Evolutionary conservation across 2,329 filamentous ascomycete species (phyloP), one percentile per base, ranked within the genome.

Genomic region (Penicillium sp.): DNA sequence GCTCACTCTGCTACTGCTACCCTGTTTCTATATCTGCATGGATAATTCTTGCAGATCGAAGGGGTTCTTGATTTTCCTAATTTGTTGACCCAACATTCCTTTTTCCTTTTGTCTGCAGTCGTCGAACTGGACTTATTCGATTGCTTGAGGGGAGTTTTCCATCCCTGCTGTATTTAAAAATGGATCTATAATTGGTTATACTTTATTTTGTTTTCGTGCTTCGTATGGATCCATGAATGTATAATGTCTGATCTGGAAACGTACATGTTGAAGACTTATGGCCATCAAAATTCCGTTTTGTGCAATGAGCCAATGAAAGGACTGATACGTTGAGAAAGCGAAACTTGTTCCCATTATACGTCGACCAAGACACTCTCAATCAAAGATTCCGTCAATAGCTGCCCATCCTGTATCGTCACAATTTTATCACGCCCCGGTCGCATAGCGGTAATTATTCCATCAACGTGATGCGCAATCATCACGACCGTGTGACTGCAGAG

Each of bases 71-170:
- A 4, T 13, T 21, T 65, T 58, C 61, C 59, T 61, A 48, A 48
- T 43, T 31, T 60, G 52, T 56, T 50, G 26, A 47, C 55, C 47
- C 55, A 57, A 46, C 60, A 56, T 53, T 57, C 51, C 54, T 51
- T 51, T 66, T 63, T 66, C 64, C 63, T 54, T 69, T 62, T 69
- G 66, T 70, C 63, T 62, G 64, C 65, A 66, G 55, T 63, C 64
- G 58, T 61, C 56, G 58, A 63, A 60, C 51, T 58, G 59, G 64
- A 63, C 57, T 63, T 54, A 57, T 55, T 58, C 51, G 50, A 62
- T 55, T 59, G 45, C 50, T 31, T 37, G 21, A 50, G 51, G 53
- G 57, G 54, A 19, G 21, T 46, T 55, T 61, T 56, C 59, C 53
- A 44, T 55, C 59, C 52, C 53, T 60, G 51, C 33, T 59, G 49